Percentiles rank a stretch among this genome's conserved stretches.
Evolutionary conservation across 1,284 basidiomycete genomes (phyloP).

Genomic region (Sphagnurus paluster): DNA sequence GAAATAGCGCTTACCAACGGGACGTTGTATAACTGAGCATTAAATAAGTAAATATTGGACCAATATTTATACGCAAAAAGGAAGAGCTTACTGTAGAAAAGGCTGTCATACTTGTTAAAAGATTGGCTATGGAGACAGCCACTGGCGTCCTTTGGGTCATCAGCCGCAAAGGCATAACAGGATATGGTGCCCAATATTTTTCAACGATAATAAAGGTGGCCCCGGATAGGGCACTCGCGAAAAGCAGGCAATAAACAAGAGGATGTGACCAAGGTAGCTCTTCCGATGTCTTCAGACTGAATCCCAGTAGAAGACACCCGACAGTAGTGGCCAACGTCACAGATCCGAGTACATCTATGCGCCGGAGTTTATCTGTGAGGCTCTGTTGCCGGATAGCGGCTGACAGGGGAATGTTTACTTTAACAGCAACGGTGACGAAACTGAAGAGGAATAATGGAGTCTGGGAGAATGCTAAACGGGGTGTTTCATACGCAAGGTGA

Average conservation of each 20-base stretch:
- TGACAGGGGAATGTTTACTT: slow-evolving; percentile 72
- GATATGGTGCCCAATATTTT: slow-evolving; percentile 70
- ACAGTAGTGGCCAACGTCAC: slow-evolving; percentile 76
- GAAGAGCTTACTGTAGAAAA: slow-evolving; percentile 73
- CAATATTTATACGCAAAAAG: slow-evolving; percentile 6
- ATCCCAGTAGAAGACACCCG: slow-evolving; percentile 72
- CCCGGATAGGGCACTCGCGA: slow-evolving; percentile 52
- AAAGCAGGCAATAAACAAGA: slow-evolving; percentile 65
- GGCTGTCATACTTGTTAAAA: slow-evolving; percentile 72
- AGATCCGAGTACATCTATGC: slow-evolving; percentile 84
- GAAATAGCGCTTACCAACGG: slow-evolving; percentile 57
- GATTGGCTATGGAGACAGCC: slow-evolving; percentile 78
- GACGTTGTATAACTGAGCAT: slow-evolving; percentile 75
- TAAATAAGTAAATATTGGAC: slow-evolving; percentile 2
- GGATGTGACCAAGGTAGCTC: slow-evolving; percentile 78
- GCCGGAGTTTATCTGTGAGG: slow-evolving; percentile 62
- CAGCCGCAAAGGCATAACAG: slow-evolving; percentile 83
- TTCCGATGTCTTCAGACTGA: slow-evolving; percentile 81
- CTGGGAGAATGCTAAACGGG: slow-evolving; percentile 37
- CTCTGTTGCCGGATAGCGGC: slow-evolving; percentile 59
- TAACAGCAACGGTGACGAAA: slow-evolving; percentile 64
- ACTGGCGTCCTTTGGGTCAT: slow-evolving; percentile 76
- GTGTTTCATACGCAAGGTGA: not conserved
- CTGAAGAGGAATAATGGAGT: slow-evolving; percentile 75
- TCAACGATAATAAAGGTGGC: slow-evolving; percentile 74